Evolutionary conservation across 441 rosid species (phyloP), one percentile per base, ranked within the genome.

Genomic region (Erodium texanum): DNA sequence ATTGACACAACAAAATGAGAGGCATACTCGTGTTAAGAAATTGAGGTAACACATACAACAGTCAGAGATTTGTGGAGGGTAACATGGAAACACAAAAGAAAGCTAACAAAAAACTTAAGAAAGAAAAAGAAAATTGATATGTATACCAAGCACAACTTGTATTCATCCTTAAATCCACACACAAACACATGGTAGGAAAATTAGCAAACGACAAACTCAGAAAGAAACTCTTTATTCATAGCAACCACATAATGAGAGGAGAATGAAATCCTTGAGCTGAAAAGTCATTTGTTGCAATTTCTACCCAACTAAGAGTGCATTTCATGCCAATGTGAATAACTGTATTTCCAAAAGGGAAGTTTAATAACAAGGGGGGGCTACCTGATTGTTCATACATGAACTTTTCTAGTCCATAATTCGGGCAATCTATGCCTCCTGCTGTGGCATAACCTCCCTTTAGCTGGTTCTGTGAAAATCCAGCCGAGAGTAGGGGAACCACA

Each of bases 401-500:
- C 67, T 81, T 81, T 59, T 74, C 75, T 10, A 68, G 73, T 59
- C 77, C 80, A 67, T 69, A 64, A 43, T 77, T 74, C 72, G 80
- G 68, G 71, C 71, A 71, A 77, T 80, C 73, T 70, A 67, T 71
- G 56, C 71, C 79, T 70, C 61, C 80, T 72, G 74, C 81, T 71
- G 67, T 76, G 68, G 66, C 59, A 69, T 78, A 71, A 64, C 77
- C 81, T 72, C 82, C 84, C 73, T 70, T 75, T 24, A 62, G 74
- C 58, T 71, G 75, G 68, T 73, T 83, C 69, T 80, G 84, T 76
- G 87, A 76, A 68, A 76, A 66, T 71, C 64, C 71, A 71, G 71
- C 61, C 38, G 87, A 78, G 72, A 77, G 82, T 65, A 93, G 72
- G 61, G 98, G 97, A 70, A 89, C 88, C 72, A 93, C 88, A 74